Percentiles rank a stretch among this genome's conserved stretches.
Evolutionary conservation across 2,329 filamentous ascomycete genomes (phyloP).

Genomic region (Apiospora kogelbergensis): DNA sequence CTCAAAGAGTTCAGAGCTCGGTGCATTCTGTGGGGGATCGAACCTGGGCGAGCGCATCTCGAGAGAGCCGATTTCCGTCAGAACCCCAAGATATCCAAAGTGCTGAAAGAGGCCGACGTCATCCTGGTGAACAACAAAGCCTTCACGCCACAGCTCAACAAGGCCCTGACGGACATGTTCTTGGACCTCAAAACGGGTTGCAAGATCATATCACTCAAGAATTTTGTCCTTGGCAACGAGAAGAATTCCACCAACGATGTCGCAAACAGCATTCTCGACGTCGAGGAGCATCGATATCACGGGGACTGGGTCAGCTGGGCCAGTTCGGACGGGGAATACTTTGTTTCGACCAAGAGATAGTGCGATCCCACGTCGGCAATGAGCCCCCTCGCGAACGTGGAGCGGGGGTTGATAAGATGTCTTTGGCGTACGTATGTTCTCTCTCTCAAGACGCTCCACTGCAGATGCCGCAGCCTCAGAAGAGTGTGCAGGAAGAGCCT

Average conservation of each 20-base stretch:
- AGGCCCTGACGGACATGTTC: slow-evolving; percentile 82
- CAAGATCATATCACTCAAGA: slow-evolving; percentile 87
- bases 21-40: slow-evolving; percentile 85
- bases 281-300: slow-evolving; percentile 61
- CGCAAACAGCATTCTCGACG: slow-evolving; percentile 50
- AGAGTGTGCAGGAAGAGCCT: background rate
- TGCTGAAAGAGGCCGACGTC: slow-evolving; percentile 85
- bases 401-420: background rate
- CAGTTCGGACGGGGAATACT: slow-evolving; percentile 79
- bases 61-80: slow-evolving; percentile 82
- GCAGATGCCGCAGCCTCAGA: background rate
- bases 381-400: slow-evolving; percentile 13
- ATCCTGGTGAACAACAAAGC: slow-evolving; percentile 98
- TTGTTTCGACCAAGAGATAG: slow-evolving; percentile 77
- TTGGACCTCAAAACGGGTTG: slow-evolving; percentile 89
- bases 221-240: slow-evolving; percentile 74
- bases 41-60: slow-evolving; percentile 75
- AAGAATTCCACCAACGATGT: slow-evolving; percentile 79
- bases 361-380: background rate
- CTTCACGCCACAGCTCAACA: slow-evolving; percentile 85
- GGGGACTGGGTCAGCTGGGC: slow-evolving; percentile 91
- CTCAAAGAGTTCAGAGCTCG: slow-evolving; percentile 80
- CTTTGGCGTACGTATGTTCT: background rate
- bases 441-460: background rate
- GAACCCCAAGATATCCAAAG: slow-evolving; percentile 66